These are phyloP conservation scores for Penicillium subrubescens DNA, from an alignment of 495 filamentous ascomycete genomes.

Conservation along the genomic window DNA sequence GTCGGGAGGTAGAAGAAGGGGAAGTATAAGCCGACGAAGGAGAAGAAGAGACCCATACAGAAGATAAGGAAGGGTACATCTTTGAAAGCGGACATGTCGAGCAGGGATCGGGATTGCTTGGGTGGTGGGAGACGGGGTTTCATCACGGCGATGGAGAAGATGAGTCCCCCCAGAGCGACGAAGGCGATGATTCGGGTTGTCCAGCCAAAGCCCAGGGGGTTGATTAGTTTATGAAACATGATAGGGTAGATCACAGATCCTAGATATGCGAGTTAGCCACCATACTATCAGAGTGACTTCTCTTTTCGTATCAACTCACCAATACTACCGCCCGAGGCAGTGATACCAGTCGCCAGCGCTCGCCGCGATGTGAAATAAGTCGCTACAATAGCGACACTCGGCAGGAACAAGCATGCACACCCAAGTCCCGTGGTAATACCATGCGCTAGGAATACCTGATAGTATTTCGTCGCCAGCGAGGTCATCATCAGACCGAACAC, in stretches of 20 bases:
- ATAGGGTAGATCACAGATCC: conserved; percentile 58
- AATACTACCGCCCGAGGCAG: conserved; percentile 43
- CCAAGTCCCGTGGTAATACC: conserved; percentile 47
- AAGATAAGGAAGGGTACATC: conserved; percentile 39
- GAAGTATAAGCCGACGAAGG: conserved; percentile 43
- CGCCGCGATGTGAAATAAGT: conserved; percentile 44
- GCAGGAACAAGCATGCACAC: conserved; percentile 41
- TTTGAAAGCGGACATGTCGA: conserved; percentile 39
- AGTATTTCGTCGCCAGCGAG: conserved; percentile 43
- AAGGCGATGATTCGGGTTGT: conserved; percentile 56
- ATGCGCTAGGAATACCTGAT: conserved; percentile 42
- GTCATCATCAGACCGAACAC: conserved; percentile 55
- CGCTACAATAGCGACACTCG: conserved; percentile 43
- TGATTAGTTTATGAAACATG: conserved; percentile 51
- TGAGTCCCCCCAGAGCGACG: conserved; percentile 46
- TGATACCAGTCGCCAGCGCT: conserved; percentile 50
- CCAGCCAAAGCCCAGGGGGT: conserved; percentile 54
- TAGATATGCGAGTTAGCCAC: background rate
- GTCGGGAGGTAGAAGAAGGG: conserved; percentile 46
- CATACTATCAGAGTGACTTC: background rate
- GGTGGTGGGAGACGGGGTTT: conserved; percentile 21
- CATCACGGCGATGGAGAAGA: conserved; percentile 42
- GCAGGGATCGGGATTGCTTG: conserved; percentile 18
- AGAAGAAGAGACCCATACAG: conserved; percentile 29
- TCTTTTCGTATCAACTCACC: conserved; percentile 21